These are phyloP conservation scores for Eucalyptus tenuipes DNA, from an alignment of 345 rosid genomes.

Conservation along the genomic window DNA sequence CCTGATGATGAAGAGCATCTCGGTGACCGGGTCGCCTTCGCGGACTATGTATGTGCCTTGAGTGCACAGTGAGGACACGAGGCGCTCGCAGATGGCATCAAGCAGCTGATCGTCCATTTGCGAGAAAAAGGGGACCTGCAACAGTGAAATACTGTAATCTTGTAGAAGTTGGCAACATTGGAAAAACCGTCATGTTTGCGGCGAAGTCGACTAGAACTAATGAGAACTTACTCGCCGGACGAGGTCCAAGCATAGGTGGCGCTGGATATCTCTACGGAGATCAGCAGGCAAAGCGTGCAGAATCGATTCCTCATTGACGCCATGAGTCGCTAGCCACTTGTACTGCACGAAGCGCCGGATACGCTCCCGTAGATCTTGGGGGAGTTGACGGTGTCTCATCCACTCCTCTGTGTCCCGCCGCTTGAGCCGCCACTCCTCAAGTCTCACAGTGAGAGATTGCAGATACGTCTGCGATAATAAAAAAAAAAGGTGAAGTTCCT, in stretches of 20 bases:
- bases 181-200: fast-evolving
- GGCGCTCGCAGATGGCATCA: slow-evolving; percentile 41
- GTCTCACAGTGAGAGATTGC: slow-evolving; percentile 44
- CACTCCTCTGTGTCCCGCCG: slow-evolving; percentile 47
- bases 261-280: slow-evolving; percentile 38
- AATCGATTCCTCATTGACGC: slow-evolving; percentile 42
- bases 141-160: background rate
- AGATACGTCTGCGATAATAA: slow-evolving; percentile 23
- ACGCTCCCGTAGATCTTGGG: slow-evolving; percentile 22
- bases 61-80: slow-evolving; percentile 28
- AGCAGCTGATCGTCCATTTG: slow-evolving; percentile 49
- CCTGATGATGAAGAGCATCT: slow-evolving; percentile 45
- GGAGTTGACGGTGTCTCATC: slow-evolving; percentile 50
- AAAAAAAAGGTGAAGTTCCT: background rate
- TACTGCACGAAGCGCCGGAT: slow-evolving; percentile 32
- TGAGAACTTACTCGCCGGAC: slow-evolving; percentile 25
- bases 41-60: slow-evolving; percentile 41
- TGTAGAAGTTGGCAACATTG: background rate
- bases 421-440: slow-evolving; percentile 55
- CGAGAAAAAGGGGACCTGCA: slow-evolving; percentile 44
- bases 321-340: slow-evolving; percentile 46
- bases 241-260: slow-evolving; percentile 46
- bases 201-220: background rate
- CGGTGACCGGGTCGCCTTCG: slow-evolving; percentile 41
- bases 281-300: slow-evolving; percentile 27